Conservation (phyloP, 2,329 filamentous ascomycete species). For the Lizonia empirigonia region DNA sequence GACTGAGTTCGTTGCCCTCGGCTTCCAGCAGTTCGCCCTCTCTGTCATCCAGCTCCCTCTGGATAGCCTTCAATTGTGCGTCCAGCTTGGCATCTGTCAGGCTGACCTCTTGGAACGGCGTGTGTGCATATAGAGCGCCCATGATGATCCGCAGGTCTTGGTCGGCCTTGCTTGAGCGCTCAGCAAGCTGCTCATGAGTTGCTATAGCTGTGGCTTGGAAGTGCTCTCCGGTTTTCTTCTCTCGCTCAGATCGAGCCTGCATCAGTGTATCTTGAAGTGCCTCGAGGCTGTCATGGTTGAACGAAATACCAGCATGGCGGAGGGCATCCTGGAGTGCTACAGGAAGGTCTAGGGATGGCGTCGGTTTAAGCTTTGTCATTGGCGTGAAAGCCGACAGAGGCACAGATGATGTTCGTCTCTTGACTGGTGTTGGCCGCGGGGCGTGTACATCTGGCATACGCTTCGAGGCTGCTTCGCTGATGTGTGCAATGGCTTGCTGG, state of each 20-base stretch:
- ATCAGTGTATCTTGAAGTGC: conserved; percentile 36
- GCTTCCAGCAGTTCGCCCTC: conserved; percentile 48
- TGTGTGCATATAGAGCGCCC: conserved; percentile 47
- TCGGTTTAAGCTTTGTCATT: conserved; percentile 37
- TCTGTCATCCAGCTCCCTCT: conserved; percentile 45
- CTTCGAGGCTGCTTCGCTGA: conserved; percentile 33
- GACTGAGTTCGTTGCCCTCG: conserved; percentile 39
- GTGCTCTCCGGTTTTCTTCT: conserved; percentile 44
- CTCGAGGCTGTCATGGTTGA: conserved; percentile 37
- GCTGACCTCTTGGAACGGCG: conserved; percentile 36
- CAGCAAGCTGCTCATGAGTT: conserved; percentile 42
- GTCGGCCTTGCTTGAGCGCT: conserved; percentile 47
- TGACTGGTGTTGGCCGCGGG: conserved; percentile 21
- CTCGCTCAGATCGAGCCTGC: conserved; percentile 38
- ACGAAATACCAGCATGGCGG: conserved; percentile 39
- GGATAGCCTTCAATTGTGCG: conserved; percentile 43
- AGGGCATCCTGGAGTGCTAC: conserved; percentile 43
- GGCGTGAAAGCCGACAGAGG: conserved; percentile 36
- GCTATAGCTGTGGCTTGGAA: conserved; percentile 39
- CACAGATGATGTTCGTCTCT: conserved; percentile 32
- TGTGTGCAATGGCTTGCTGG: conserved; percentile 39
- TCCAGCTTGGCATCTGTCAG: conserved; percentile 36
- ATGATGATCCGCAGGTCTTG: conserved; percentile 45
- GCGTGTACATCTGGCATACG: conserved; percentile 29
- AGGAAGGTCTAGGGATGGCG: conserved; percentile 37